These are phyloP conservation scores for Oxytropis ochrocephala DNA, from an alignment of 306 rosid genomes.

Conservation along the genomic window DNA sequence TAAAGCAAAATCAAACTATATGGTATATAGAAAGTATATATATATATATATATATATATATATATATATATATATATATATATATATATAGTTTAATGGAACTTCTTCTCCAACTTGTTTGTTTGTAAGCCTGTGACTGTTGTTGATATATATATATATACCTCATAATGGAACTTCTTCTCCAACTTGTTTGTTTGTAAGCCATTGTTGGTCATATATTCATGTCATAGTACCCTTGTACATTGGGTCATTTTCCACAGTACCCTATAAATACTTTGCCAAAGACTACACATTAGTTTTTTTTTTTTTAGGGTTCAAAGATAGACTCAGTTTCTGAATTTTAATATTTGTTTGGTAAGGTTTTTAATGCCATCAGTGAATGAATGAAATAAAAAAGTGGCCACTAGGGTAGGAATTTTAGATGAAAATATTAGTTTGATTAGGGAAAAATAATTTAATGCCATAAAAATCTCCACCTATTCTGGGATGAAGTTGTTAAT, in stretches of 20 bases:
- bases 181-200: not conserved
- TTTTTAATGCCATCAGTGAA: not conserved
- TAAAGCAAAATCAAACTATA: not conserved
- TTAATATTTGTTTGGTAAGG: not conserved
- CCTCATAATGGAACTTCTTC: too few relatives aligned
- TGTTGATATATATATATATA: too few relatives aligned
- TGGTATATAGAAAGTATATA: too few relatives aligned
- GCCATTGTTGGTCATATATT: slow-evolving; percentile 10
- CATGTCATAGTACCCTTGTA: not conserved
- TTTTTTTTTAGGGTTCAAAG: not conserved
- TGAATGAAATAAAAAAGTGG: not conserved
- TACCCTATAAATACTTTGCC: not conserved
- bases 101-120: too few relatives aligned
- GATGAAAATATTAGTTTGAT: not conserved
- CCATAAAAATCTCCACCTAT: not conserved
- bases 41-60: too few relatives aligned
- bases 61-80: too few relatives aligned
- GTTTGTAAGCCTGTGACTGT: too few relatives aligned
- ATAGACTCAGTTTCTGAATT: not conserved
- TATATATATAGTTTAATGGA: too few relatives aligned
- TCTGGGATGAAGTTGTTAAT: not conserved
- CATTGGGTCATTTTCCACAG: slow-evolving; percentile 7
- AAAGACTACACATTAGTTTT: not conserved
- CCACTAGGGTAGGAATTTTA: not conserved
- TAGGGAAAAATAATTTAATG: not conserved